These are phyloP conservation scores for Isoetes taiwanensis DNA, from an alignment of 75 land plant species.

Conservation along the genomic window DNA sequence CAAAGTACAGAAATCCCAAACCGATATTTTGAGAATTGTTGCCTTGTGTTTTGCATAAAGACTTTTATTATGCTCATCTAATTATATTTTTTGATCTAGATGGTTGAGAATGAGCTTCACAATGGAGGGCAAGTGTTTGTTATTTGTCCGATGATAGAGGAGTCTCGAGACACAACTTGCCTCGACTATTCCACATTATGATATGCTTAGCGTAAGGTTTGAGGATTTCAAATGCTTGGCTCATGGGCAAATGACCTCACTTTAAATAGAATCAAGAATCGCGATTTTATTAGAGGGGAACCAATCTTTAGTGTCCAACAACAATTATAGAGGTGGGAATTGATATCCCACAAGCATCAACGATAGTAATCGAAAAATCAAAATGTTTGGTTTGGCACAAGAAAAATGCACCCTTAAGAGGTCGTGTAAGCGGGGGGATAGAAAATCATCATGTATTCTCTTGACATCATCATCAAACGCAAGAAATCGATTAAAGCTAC, in stretches of 20 bases:
- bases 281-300: constrained; percentile 49
- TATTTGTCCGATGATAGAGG: constrained; percentile 70
- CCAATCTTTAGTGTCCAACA: too few species aligned
- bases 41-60: too few species aligned
- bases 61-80: too few species aligned
- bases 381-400: constrained; percentile 90
- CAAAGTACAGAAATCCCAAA: too few species aligned
- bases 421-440: constrained; percentile 84
- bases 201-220: neutral
- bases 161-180: constrained; percentile 61
- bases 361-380: constrained; percentile 97
- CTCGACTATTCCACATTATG: neutral
- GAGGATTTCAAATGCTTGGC: neutral
- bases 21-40: too few species aligned
- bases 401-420: constrained; percentile 90
- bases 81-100: constrained; percentile 29
- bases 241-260: neutral
- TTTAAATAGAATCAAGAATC: constrained; percentile 66
- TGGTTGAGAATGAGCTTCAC: constrained; percentile 55
- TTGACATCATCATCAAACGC: constrained; percentile 38
- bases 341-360: constrained; percentile 89
- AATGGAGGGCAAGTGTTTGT: constrained; percentile 67
- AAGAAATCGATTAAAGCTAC: constrained; percentile 47
- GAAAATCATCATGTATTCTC: constrained; percentile 64
- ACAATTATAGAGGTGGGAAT: constrained; percentile 94